A percentile compares a stretch with the other conserved stretches of the same genome.
phyloP scores from a whole-genome alignment of 805 yeast species.

The Wickerhamiella nectarea region DNA sequence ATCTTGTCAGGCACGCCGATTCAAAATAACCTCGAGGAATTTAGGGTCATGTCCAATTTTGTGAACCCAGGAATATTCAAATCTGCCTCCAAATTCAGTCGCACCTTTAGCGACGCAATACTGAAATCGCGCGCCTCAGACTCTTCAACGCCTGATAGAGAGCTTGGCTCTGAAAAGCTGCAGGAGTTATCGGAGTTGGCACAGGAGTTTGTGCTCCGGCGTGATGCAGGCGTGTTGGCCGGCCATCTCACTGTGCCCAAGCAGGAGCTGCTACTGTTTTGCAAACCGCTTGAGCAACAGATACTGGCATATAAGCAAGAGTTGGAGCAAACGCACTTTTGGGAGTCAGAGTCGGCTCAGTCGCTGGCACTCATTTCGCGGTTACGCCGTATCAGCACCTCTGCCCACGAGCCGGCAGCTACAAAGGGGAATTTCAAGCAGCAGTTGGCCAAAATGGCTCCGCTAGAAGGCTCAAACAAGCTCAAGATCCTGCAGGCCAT shows the following conservation, averaged over 20 bases:
- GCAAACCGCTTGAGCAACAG: conserved; percentile 60
- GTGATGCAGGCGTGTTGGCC: conserved; percentile 45
- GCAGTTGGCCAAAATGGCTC: conserved; percentile 1
- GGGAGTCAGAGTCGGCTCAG: conserved; percentile 21
- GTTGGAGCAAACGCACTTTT: conserved; percentile 24
- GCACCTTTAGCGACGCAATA: conserved; percentile 56
- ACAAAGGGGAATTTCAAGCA: not conserved
- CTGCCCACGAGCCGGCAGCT: conserved; percentile 38
- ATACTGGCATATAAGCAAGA: conserved; percentile 40
- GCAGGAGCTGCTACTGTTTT: conserved; percentile 63
- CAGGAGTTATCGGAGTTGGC: conserved; percentile 53
- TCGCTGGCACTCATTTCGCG: conserved; percentile 48
- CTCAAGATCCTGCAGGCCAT: conserved; percentile 44
- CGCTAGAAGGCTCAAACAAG: conserved; percentile 37
- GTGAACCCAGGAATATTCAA: conserved; percentile 63
- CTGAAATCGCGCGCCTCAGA: conserved; percentile 55
- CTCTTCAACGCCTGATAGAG: conserved; percentile 34
- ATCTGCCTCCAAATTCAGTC: conserved; percentile 32
- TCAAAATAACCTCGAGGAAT: conserved; percentile 81
- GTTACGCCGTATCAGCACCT: conserved; percentile 70
- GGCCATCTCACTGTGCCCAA: conserved; percentile 52
- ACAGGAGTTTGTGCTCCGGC: conserved; percentile 49
- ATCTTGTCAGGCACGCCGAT: conserved; percentile 83
- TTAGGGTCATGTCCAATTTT: conserved; percentile 66
- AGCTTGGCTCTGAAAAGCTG: conserved; percentile 48